These are phyloP conservation scores for Neurospora sp. DNA, from an alignment of 495 filamentous ascomycete genomes.

Conservation along the genomic window DNA sequence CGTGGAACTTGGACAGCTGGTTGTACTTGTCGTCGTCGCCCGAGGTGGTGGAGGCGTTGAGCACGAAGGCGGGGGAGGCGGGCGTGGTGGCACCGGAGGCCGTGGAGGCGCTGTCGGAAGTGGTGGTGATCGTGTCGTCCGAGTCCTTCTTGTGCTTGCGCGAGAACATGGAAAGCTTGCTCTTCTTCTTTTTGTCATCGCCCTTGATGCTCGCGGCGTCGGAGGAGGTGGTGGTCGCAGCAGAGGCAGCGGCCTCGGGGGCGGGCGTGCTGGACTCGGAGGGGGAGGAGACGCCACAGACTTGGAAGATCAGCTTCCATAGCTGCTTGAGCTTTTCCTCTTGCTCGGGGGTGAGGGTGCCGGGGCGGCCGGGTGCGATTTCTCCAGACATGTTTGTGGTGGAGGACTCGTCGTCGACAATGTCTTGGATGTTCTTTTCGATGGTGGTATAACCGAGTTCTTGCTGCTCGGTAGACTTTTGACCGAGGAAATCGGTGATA, in stretches of 20 bases:
- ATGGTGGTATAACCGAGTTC: neutral
- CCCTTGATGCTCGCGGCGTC: conserved; percentile 11
- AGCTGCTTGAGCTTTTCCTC: conserved; percentile 81
- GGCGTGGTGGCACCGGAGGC: neutral
- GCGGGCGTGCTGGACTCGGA: conserved; percentile 16
- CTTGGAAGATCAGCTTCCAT: conserved; percentile 66
- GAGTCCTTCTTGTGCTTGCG: conserved; percentile 50
- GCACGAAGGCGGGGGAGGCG: conserved; percentile 1
- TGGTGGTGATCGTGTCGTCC: conserved; percentile 15
- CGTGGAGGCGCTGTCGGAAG: conserved; percentile 17
- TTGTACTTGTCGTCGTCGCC: conserved; percentile 86
- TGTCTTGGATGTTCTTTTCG: neutral
- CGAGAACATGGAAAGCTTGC: conserved; percentile 54
- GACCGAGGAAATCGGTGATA: neutral
- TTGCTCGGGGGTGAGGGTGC: conserved; percentile 79
- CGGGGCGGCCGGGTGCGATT: conserved; percentile 63
- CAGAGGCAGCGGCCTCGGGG: conserved; percentile 14
- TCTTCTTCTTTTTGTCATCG: conserved; percentile 57
- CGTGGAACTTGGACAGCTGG: conserved; percentile 74
- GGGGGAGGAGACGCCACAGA: conserved; percentile 56
- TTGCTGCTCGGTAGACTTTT: neutral
- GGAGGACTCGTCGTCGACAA: neutral
- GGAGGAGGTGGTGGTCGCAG: neutral
- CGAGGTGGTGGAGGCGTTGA: conserved; percentile 26
- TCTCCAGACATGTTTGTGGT: conserved; percentile 32